Conservation (phyloP, 176 grass and related monocot genomes). For the Zizania latifolia region DNA sequence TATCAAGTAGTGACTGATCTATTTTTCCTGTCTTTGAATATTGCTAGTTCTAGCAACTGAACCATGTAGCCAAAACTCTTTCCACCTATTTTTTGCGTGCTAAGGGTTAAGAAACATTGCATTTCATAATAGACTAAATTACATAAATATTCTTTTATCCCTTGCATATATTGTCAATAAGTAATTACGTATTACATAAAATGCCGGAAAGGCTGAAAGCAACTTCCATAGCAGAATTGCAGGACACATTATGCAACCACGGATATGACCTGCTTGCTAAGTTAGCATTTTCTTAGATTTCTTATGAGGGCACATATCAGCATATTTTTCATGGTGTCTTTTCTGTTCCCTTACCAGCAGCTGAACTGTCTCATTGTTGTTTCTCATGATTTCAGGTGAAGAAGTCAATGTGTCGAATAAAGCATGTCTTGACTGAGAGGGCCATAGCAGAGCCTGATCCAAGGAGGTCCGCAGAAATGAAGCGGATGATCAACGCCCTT, state of each 20-base stretch:
- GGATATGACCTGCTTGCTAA: not conserved
- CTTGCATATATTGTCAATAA: not conserved
- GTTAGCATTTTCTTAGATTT: not conserved
- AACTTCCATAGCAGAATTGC: not conserved
- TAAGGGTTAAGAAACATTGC: not conserved
- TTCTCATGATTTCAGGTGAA: conserved; percentile 55
- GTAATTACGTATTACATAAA: not conserved
- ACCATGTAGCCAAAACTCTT: not conserved
- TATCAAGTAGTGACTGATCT: not conserved
- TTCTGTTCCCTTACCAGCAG: not conserved
- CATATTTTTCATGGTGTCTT: not conserved
- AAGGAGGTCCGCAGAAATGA: conserved; percentile 84
- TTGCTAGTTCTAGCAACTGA: not conserved
- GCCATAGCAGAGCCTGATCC: conserved; percentile 83
- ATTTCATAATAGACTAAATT: not conserved
- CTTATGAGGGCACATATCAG: not conserved
- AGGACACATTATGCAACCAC: not conserved
- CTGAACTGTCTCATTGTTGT: not conserved
- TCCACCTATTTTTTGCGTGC: not conserved
- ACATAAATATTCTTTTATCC: not conserved
- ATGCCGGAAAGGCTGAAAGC: not conserved
- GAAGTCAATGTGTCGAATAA: conserved; percentile 87
- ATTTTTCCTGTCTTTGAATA: not conserved
- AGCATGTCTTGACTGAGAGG: conserved; percentile 93
- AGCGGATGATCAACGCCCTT: conserved; percentile 80